Evolutionary conservation across 331 rosid genomes (phyloP).

Genomic region (Spiraea crenata): DNA sequence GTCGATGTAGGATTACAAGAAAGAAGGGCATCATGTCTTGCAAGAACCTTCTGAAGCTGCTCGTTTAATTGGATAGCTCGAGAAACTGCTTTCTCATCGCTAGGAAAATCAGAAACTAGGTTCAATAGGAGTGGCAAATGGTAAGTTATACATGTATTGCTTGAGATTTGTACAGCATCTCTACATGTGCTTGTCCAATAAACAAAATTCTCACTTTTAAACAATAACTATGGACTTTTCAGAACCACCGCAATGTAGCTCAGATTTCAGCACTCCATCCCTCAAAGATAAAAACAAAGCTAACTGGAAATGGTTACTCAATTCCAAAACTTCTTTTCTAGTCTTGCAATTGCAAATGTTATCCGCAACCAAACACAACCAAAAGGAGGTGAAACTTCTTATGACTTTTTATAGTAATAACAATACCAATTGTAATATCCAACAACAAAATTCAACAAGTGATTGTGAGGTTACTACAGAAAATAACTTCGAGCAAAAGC

Average conservation of each 20-base stretch:
- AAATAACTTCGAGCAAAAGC: background rate
- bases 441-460: background rate
- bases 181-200: background rate
- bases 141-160: background rate
- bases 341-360: constrained; percentile 1
- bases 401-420: background rate
- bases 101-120: constrained; percentile 21
- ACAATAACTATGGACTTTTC: background rate
- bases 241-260: background rate
- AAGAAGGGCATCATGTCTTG: constrained; percentile 73
- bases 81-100: constrained; percentile 71
- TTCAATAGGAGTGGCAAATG: constrained; percentile 17
- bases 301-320: background rate
- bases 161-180: background rate
- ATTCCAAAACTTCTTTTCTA: background rate
- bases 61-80: constrained; percentile 80
- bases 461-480: background rate
- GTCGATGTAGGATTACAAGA: constrained; percentile 42
- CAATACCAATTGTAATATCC: background rate
- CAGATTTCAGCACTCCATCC: constrained; percentile 4
- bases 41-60: constrained; percentile 75
- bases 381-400: background rate
- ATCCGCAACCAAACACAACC: background rate
- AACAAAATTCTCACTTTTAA: background rate
- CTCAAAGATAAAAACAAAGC: background rate